These are phyloP conservation scores for Astrocystis sublimbata DNA, from an alignment of 495 filamentous ascomycete genomes.

Conservation along the genomic window DNA sequence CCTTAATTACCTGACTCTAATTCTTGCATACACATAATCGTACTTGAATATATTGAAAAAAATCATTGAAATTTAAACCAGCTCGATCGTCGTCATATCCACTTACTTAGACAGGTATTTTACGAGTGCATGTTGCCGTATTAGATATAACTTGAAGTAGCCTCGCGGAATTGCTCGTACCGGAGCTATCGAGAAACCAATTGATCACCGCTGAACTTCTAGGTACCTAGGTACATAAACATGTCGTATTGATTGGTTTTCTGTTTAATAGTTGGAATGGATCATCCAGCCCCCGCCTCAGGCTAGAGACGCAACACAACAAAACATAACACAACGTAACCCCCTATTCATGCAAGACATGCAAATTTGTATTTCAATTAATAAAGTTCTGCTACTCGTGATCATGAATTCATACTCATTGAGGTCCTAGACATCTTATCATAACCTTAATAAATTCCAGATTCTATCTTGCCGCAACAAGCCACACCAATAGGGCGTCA, in stretches of 20 bases:
- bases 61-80: too few species aligned
- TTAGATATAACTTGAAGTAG: background rate
- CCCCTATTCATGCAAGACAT: background rate
- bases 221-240: too few species aligned
- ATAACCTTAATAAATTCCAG: background rate
- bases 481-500: background rate
- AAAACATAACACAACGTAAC: background rate
- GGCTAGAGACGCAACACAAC: too few species aligned
- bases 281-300: background rate
- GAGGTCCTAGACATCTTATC: background rate
- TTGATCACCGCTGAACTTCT: too few species aligned
- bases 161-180: too few species aligned
- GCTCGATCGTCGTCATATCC: too few species aligned
- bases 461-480: background rate
- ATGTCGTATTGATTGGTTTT: background rate
- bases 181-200: too few species aligned
- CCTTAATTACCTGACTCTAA: background rate
- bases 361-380: background rate
- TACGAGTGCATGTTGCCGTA: background rate
- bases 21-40: background rate
- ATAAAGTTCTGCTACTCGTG: background rate
- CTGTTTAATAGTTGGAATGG: background rate
- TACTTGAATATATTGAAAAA: background rate
- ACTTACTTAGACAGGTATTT: too few species aligned
- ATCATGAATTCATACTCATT: background rate